phyloP scores from a whole-genome alignment of 179 eudicot genomes.

The Gypsophila paniculata region DNA sequence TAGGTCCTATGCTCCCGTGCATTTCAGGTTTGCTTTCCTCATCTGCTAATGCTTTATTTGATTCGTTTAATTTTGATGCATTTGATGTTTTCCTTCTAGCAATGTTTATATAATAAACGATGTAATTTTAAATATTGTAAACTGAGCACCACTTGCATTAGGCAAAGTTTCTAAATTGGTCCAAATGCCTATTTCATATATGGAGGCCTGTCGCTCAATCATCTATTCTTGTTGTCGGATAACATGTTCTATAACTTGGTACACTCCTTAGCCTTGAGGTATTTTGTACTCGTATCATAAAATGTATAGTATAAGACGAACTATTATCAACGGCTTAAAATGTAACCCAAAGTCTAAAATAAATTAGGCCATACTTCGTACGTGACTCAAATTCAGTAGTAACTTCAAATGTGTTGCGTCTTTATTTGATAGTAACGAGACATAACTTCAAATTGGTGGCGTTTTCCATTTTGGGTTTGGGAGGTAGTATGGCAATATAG shows the following conservation, averaged over 20 bases:
- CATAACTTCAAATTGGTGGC: too few relatives aligned
- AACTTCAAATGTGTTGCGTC: too few relatives aligned
- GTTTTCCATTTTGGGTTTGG: too few relatives aligned
- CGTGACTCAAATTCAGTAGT: too few relatives aligned
- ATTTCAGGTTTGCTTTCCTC: constrained; percentile 61
- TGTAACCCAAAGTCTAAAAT: too few relatives aligned
- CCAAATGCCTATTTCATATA: not conserved
- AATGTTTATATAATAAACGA: not conserved
- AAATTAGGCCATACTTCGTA: too few relatives aligned
- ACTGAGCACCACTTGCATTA: not conserved
- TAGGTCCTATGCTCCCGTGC: constrained; percentile 85
- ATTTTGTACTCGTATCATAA: not conserved
- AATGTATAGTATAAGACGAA: not conserved
- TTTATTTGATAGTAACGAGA: too few relatives aligned
- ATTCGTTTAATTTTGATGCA: not conserved
- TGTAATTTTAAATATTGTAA: not conserved
- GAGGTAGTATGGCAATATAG: too few relatives aligned
- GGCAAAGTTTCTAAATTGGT: not conserved
- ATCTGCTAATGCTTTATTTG: not conserved
- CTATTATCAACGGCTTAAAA: not conserved
- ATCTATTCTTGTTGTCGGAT: not conserved
- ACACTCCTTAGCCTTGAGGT: not conserved
- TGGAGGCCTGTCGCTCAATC: not conserved
- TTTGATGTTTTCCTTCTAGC: not conserved
- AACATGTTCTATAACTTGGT: not conserved